phyloP scores from a whole-genome alignment of 176 grass and related monocot genomes.

The Pontederia crassipes region DNA sequence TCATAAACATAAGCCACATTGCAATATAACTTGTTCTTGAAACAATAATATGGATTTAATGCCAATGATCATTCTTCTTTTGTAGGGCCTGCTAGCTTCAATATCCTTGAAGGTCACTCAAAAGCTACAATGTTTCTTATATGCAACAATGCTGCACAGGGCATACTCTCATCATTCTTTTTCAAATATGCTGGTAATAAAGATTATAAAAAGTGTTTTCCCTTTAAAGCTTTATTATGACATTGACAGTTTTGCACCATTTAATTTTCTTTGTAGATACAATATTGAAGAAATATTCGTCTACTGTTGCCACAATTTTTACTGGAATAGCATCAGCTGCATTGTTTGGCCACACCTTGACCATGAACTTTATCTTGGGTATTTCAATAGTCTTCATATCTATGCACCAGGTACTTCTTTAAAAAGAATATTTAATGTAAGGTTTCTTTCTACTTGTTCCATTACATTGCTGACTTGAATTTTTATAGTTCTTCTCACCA shows the following conservation, averaged over 20 bases:
- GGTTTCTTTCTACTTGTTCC: conserved; percentile 2
- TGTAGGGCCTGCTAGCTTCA: conserved; percentile 83
- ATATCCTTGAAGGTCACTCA: conserved; percentile 91
- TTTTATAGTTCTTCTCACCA: conserved; percentile 86
- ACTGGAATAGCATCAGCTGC: conserved; percentile 87
- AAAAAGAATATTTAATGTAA: not conserved
- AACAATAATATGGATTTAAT: conserved; percentile 8
- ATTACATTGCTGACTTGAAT: conserved; percentile 17
- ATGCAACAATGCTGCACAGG: conserved; percentile 98
- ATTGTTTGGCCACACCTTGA: conserved; percentile 90
- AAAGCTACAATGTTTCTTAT: conserved; percentile 89
- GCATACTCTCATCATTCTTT: conserved; percentile 98
- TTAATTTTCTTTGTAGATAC: conserved; percentile 45
- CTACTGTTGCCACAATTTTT: conserved; percentile 97
- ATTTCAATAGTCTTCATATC: conserved; percentile 98
- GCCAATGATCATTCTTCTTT: not conserved
- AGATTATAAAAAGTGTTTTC: too few relatives aligned
- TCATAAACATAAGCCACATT: not conserved
- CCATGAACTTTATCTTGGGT: conserved; percentile 94
- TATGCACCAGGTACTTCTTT: conserved; percentile 76
- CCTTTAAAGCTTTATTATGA: not conserved
- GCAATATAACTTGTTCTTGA: not conserved
- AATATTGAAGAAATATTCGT: conserved; percentile 99
- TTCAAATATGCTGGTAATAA: conserved; percentile 97
- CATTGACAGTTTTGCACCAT: not conserved